These are phyloP conservation scores for Corinectria fuckeliana DNA, from an alignment of 2,329 filamentous ascomycete genomes.

Conservation along the genomic window DNA sequence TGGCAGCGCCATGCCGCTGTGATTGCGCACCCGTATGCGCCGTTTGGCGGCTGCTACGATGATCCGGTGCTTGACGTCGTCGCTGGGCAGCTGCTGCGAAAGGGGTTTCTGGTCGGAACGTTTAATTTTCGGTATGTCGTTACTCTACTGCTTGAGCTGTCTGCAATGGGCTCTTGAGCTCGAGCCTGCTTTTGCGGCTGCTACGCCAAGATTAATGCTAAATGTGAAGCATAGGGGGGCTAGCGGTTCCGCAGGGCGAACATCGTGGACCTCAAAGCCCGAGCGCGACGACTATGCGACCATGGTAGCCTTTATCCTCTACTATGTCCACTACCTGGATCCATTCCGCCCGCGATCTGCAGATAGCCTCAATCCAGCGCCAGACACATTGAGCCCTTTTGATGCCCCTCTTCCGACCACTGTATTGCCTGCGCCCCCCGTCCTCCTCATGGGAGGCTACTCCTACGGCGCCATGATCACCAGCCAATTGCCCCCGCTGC, in stretches of 20 bases:
- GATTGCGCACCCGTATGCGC: conserved; percentile 89
- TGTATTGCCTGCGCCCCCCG: conserved; percentile 27
- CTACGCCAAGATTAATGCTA: conserved; percentile 15
- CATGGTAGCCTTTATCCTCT: conserved; percentile 78
- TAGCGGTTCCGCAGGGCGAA: conserved; percentile 73
- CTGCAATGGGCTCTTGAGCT: background rate
- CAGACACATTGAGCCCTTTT: background rate
- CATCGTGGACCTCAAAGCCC: conserved; percentile 84
- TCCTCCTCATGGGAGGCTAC: conserved; percentile 76
- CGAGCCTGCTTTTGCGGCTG: background rate
- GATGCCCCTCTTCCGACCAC: background rate
- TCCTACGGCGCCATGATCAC: conserved; percentile 90
- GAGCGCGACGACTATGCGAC: conserved; percentile 85
- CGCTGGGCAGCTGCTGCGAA: conserved; percentile 67
- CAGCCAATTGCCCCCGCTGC: conserved; percentile 70
- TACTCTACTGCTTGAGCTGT: background rate
- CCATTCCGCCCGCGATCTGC: conserved; percentile 39
- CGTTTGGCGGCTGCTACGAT: conserved; percentile 84
- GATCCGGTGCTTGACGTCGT: conserved; percentile 78
- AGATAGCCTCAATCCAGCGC: background rate
- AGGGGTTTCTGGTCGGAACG: conserved; percentile 79
- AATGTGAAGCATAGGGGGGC: conserved; percentile 67
- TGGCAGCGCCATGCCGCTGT: conserved; percentile 64
- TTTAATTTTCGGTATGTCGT: conserved; percentile 84
- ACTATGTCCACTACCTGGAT: conserved; percentile 71